Conservation (phyloP, 2,329 filamentous ascomycete species). For the Verticillium klebahnii region DNA sequence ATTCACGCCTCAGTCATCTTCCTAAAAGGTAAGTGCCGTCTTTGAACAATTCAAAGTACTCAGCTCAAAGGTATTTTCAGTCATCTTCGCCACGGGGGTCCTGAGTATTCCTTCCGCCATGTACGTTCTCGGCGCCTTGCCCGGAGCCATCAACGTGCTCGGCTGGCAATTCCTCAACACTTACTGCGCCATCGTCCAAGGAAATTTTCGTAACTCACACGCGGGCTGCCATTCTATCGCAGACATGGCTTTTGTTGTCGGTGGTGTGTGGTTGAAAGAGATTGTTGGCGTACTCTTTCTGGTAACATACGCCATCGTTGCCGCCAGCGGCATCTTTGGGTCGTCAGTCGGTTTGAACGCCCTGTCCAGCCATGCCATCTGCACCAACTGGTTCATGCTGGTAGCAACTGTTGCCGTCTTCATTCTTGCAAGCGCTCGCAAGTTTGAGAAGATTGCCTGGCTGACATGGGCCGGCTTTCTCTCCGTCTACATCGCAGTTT, state of each 20-base stretch:
- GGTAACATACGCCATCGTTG: constrained; percentile 51
- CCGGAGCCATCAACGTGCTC: constrained; percentile 36
- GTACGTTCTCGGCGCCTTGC: constrained; percentile 35
- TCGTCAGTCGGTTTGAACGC: constrained; percentile 57
- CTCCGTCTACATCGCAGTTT: constrained; percentile 52
- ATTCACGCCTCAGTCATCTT: constrained; percentile 42
- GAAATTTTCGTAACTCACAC: constrained; percentile 32
- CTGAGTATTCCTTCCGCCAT: constrained; percentile 36
- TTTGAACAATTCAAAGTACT: not conserved
- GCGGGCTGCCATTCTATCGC: constrained; percentile 35
- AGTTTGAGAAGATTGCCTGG: constrained; percentile 57
- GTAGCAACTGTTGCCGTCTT: constrained; percentile 47
- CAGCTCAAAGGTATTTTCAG: constrained; percentile 11
- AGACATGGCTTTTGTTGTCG: constrained; percentile 55
- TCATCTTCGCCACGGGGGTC: constrained; percentile 38
- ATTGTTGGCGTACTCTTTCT: constrained; percentile 52
- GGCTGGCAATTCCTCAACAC: constrained; percentile 36
- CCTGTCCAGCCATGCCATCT: constrained; percentile 51
- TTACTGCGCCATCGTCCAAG: constrained; percentile 33
- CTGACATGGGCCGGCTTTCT: constrained; percentile 57
- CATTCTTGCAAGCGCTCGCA: constrained; percentile 47
- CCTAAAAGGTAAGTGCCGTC: constrained; percentile 27
- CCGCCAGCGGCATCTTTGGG: constrained; percentile 54
- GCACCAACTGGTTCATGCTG: constrained; percentile 54
- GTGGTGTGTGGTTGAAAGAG: constrained; percentile 46